Percentiles rank a stretch among this genome's conserved stretches.
Evolutionary conservation across 2,329 filamentous ascomycete genomes (phyloP).

Genomic region (Talaromyces rugulosus): DNA sequence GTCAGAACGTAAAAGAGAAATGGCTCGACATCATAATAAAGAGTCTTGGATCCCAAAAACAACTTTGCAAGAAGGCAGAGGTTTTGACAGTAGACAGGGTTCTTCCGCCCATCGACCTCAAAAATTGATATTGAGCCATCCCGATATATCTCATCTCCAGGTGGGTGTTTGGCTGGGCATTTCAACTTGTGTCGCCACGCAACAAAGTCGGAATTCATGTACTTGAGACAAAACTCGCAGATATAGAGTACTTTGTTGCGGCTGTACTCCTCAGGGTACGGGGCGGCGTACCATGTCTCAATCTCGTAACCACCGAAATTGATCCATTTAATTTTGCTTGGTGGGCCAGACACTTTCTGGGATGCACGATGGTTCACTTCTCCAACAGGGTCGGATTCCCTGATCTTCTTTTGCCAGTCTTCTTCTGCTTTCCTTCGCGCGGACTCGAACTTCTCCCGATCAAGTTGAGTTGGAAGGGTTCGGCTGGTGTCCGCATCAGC

Average conservation of each 20-base stretch:
- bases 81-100: constrained; percentile 95
- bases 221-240: constrained; percentile 98
- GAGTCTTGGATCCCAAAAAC: constrained; percentile 95
- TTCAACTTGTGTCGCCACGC: constrained; percentile 97
- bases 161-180: constrained; percentile 92
- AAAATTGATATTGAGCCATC: constrained; percentile 94
- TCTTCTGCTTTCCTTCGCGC: constrained; percentile 89
- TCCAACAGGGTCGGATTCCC: constrained; percentile 60
- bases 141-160: constrained; percentile 95
- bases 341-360: constrained; percentile 75
- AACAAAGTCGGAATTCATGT: constrained; percentile 99
- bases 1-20: constrained; percentile 99
- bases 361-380: constrained; percentile 61
- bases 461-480: constrained; percentile 74
- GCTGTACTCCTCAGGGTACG: constrained; percentile 97
- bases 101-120: constrained; percentile 90
- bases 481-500: constrained; percentile 85
- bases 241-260: constrained; percentile 96
- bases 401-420: constrained; percentile 71
- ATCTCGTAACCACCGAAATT: constrained; percentile 98
- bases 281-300: constrained; percentile 97
- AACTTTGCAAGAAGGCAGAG: constrained; percentile 91
- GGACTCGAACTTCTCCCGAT: constrained; percentile 82
- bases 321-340: constrained; percentile 97
- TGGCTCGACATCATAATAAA: constrained; percentile 99